Conservation (phyloP, 2,329 filamentous ascomycete species). For the Fusarium penzigii region DNA sequence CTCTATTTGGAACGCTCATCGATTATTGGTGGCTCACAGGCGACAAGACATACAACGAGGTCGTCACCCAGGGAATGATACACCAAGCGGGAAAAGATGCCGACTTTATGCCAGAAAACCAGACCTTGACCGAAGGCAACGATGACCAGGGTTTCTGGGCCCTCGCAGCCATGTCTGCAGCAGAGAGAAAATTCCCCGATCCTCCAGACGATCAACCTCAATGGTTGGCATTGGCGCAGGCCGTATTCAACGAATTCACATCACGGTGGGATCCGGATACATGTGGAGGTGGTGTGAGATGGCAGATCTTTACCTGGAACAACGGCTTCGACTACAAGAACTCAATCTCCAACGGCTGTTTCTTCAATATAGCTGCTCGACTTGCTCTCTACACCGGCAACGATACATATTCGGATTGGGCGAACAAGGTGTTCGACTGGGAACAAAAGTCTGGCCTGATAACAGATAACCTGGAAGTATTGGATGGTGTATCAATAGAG, state of each 20-base stretch:
- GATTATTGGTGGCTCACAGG: constrained; percentile 72
- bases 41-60: constrained; percentile 62
- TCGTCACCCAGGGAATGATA: constrained; percentile 55
- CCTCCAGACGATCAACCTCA: constrained; percentile 53
- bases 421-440: constrained; percentile 64
- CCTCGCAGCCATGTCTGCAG: constrained; percentile 66
- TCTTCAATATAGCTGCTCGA: constrained; percentile 67
- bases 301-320: constrained; percentile 75
- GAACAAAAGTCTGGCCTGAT: constrained; percentile 55
- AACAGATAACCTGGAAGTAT: constrained; percentile 57
- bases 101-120: constrained; percentile 62
- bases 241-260: constrained; percentile 42
- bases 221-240: constrained; percentile 66
- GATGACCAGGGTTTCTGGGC: constrained; percentile 73
- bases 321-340: constrained; percentile 78
- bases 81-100: constrained; percentile 56
- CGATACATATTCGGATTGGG: constrained; percentile 63
- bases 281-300: constrained; percentile 70
- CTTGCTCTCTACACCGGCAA: constrained; percentile 71
- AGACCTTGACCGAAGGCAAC: constrained; percentile 60
- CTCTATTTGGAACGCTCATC: constrained; percentile 66
- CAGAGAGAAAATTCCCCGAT: constrained; percentile 63
- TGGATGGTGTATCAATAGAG: constrained; percentile 64
- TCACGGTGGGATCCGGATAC: constrained; percentile 57
- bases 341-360: constrained; percentile 59